Conservation (phyloP, 1,139 yeast genomes). For the Yamadazyma triangularis region DNA sequence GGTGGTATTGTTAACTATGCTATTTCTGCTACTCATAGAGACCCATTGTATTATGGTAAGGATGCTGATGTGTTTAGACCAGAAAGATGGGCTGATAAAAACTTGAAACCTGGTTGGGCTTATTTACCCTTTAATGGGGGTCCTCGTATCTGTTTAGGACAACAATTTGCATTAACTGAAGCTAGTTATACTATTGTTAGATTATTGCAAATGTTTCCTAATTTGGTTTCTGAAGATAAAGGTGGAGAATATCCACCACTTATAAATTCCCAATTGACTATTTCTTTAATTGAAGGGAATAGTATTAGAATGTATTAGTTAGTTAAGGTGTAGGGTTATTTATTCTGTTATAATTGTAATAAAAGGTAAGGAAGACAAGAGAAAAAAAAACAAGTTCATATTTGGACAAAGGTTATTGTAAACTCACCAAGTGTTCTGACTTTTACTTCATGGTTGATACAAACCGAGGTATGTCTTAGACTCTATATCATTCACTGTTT, state of each 20-base stretch:
- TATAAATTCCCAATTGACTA: slow-evolving; percentile 28
- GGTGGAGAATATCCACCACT: slow-evolving; percentile 24
- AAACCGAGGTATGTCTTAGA: no score
- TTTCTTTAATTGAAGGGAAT: slow-evolving; percentile 21
- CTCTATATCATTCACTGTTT: no score
- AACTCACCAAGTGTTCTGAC: no score
- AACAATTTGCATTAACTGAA: slow-evolving; percentile 53
- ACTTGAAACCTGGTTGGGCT: slow-evolving; percentile 35
- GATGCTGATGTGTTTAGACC: slow-evolving; percentile 45
- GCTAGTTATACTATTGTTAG: slow-evolving; percentile 40
- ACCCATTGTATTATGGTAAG: slow-evolving; percentile 37
- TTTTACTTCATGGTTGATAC: no score
- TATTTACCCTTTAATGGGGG: slow-evolving; percentile 53
- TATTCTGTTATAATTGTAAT: no score
- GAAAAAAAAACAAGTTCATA: no score
- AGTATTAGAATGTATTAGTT: slow-evolving; percentile 14
- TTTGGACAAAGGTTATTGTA: no score
- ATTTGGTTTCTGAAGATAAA: slow-evolving; percentile 18
- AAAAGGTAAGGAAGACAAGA: no score
- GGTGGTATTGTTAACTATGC: slow-evolving; percentile 36
- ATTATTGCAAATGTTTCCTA: slow-evolving; percentile 26
- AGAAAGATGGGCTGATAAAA: slow-evolving; percentile 41
- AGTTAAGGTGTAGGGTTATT: no score
- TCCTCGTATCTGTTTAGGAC: slow-evolving; percentile 52
- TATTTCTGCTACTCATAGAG: slow-evolving; percentile 40